These are phyloP conservation scores for Beta lomatogona DNA, from an alignment of 179 eudicot species.

Conservation along the genomic window DNA sequence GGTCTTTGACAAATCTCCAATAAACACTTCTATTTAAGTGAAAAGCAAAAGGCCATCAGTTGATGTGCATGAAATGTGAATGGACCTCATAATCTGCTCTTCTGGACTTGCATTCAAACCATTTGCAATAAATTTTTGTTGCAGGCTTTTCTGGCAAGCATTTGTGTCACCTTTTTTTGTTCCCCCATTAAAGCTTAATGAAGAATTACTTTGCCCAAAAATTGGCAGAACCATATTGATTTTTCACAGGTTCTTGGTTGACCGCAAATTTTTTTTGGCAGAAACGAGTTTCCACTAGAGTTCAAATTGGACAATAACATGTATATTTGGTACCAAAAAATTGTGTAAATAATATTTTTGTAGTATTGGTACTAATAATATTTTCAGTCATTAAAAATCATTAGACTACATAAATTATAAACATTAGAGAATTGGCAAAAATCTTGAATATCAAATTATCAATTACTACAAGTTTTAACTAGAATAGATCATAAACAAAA, in stretches of 20 bases:
- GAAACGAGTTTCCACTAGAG: too few relatives aligned
- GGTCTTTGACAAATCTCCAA: background rate
- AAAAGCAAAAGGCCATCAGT: background rate
- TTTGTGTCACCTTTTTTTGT: background rate
- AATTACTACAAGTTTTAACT: too few relatives aligned
- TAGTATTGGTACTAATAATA: too few relatives aligned
- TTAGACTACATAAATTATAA: too few relatives aligned
- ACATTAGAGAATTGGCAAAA: too few relatives aligned
- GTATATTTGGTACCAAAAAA: too few relatives aligned
- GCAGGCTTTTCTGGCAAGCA: conserved; percentile 7
- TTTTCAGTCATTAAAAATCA: too few relatives aligned
- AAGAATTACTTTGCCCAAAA: background rate
- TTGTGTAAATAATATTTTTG: too few relatives aligned
- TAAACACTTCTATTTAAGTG: background rate
- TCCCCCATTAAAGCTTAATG: background rate
- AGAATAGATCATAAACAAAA: too few relatives aligned
- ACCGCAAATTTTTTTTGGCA: background rate
- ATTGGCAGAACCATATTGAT: background rate
- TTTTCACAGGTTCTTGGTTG: conserved; percentile 4
- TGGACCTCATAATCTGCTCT: background rate
- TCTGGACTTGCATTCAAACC: conserved; percentile 1
- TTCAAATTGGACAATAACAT: too few relatives aligned
- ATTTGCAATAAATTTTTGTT: background rate
- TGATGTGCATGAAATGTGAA: conserved; percentile 10
- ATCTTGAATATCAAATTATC: too few relatives aligned